Evolutionary conservation across 179 eudicot species (phyloP).

Genomic region (Spinacia oleracea): DNA sequence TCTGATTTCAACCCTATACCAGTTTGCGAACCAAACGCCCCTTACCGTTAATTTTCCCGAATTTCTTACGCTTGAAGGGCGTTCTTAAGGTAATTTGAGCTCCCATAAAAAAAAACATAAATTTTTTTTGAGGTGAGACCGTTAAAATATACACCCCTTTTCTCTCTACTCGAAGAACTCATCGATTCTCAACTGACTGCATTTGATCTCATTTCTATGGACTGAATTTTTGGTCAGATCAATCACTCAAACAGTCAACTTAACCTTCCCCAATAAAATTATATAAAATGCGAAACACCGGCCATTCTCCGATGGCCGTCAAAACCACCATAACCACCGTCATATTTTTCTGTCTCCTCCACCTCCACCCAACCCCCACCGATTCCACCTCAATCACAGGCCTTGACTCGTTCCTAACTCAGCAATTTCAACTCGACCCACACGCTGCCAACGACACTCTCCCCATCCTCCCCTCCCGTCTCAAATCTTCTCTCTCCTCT

Average conservation of each 20-base stretch:
- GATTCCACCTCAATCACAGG: slow-evolving; percentile 49
- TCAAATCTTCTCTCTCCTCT: slow-evolving; percentile 37
- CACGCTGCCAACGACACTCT: slow-evolving; percentile 71
- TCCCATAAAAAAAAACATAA: too few species aligned
- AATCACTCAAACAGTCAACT: background rate
- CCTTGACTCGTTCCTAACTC: slow-evolving; percentile 65
- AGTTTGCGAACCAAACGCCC: too few species aligned
- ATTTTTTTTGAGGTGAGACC: too few species aligned
- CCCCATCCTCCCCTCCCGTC: slow-evolving; percentile 52
- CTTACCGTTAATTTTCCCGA: too few species aligned
- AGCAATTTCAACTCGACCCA: slow-evolving; percentile 61
- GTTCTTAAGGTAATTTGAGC: too few species aligned
- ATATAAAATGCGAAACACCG: background rate
- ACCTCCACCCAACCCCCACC: slow-evolving; percentile 13
- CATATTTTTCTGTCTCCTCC: slow-evolving; percentile 13
- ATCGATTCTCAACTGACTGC: too few species aligned
- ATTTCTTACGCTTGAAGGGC: too few species aligned
- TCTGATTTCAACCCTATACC: too few species aligned
- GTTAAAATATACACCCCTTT: too few species aligned
- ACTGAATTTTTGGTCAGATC: background rate
- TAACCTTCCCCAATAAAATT: too few species aligned
- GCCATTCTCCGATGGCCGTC: background rate
- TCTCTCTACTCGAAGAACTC: too few species aligned
- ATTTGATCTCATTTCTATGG: too few species aligned
- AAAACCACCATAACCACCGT: background rate